Base-by-base conservation (phyloP, 345 rosid species). In the Salix viminalis region DNA sequence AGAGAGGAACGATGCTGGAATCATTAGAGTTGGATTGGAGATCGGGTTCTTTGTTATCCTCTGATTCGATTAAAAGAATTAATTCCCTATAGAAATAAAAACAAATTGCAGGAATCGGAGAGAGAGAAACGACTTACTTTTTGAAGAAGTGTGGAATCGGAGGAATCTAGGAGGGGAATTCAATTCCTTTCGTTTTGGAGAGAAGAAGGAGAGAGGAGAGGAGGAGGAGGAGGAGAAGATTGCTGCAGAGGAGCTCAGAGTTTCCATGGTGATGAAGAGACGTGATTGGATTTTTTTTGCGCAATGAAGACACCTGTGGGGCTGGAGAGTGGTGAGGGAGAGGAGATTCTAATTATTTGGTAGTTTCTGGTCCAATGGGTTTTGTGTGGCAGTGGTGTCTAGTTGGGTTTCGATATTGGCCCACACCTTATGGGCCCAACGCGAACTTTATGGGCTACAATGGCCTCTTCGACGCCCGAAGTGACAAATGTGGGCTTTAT, bases 1-100 rank as follows among this genome's bases (percentile, higher is more conserved):
- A 89, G 37, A 87, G 69, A 73, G 92, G 98, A 10, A 91, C 92
- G 85, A 90, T 88, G 82, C 90, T 86, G 2, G 87, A 74, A 73
- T 86, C 87, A 28, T 83, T 79, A 41, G 93, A 77, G 69, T 86
- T 90, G 39, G 90, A 85, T 79, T 79, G 86, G 6, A 82, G 87
- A 86, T 88, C 94, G 46, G 85, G 80, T 34, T 89, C 90, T 41
- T 85, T 79, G 39, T 82, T 89, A 13, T 88, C 75, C 80, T 86
- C 95, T 90, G 79, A 13, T 37, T 58, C 37, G 44, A 67, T 3
- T 39, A 15, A 64, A 56, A 52, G 19, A 16, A 32, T 11, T 30
- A 18, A 36, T 65, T 21, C 50, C 50, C 24, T 21, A 48, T 26
- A 11, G 61, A 80, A 68, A 74, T 32, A 4, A 16, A 52, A 13